These are phyloP conservation scores for Bipolaris victoriae DNA, from an alignment of 2,329 filamentous ascomycete species.

Conservation along the genomic window DNA sequence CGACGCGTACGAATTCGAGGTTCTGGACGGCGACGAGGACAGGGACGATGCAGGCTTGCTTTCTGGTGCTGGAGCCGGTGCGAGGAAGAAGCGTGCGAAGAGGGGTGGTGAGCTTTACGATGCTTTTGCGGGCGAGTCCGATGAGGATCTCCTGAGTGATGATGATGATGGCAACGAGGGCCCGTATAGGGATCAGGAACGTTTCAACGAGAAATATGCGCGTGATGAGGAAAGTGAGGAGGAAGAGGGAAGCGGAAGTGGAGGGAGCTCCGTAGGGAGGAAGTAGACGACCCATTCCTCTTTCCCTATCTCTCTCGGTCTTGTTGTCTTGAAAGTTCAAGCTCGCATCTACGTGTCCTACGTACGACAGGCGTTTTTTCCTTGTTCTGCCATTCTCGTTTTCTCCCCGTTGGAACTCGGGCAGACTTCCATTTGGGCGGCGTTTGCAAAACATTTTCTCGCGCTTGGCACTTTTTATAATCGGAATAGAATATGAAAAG, in stretches of 20 bases:
- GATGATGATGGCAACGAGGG: constrained; percentile 51
- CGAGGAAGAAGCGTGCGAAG: constrained; percentile 56
- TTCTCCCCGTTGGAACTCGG: no score
- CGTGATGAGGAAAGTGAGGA: constrained; percentile 34
- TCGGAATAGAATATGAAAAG: no score
- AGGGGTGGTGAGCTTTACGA: constrained; percentile 93
- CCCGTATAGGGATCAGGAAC: constrained; percentile 42
- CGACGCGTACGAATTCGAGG: constrained; percentile 92
- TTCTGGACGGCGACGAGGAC: constrained; percentile 80
- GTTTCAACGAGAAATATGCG: constrained; percentile 43
- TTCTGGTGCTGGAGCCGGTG: constrained; percentile 41
- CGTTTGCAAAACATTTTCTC: no score
- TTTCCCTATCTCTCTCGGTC: no score
- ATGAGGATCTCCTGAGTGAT: constrained; percentile 67
- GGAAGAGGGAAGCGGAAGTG: constrained; percentile 28
- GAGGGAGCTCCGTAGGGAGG: constrained; percentile 31
- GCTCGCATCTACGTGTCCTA: neutral
- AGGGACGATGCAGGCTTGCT: constrained; percentile 59
- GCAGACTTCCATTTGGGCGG: no score
- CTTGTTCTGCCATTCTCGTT: no score
- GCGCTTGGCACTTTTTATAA: no score
- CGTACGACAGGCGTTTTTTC: no score
- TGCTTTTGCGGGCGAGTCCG: constrained; percentile 93
- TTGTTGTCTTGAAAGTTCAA: neutral
- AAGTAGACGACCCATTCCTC: constrained; percentile 18